Conservation (phyloP, 2,329 filamentous ascomycete species). For the Colletotrichum lentis region DNA sequence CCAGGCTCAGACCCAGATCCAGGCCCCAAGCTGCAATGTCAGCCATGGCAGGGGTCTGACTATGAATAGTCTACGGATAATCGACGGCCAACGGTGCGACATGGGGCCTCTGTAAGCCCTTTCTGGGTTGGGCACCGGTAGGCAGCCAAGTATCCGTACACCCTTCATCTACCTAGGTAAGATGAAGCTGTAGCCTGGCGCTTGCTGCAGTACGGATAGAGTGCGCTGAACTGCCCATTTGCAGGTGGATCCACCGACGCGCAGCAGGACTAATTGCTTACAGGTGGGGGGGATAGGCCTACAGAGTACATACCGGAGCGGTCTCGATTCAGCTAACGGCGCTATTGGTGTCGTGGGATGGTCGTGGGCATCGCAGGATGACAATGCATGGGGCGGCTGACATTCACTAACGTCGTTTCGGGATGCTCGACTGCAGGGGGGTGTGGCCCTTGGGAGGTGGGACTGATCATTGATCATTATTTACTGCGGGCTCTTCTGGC, state of each 20-base stretch:
- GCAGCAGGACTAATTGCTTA: slow-evolving; percentile 25
- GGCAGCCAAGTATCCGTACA: slow-evolving; percentile 17
- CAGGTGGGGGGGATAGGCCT: slow-evolving; percentile 23
- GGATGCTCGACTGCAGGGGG: slow-evolving; percentile 34
- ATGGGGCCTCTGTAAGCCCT: background rate
- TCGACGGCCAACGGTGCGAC: background rate
- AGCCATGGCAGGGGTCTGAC: background rate
- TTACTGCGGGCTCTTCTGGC: slow-evolving; percentile 2
- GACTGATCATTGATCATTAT: no score
- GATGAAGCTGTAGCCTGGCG: slow-evolving; percentile 7
- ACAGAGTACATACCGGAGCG: slow-evolving; percentile 15
- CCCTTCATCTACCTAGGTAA: no score
- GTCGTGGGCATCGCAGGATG: slow-evolving; percentile 30
- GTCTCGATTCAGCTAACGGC: slow-evolving; percentile 12
- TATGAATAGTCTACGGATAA: background rate
- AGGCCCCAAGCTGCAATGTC: no score
- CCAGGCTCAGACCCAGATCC: background rate
- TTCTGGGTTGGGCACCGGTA: slow-evolving; percentile 10
- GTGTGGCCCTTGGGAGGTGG: background rate
- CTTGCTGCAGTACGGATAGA: background rate
- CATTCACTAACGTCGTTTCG: slow-evolving; percentile 33
- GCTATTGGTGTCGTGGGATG: slow-evolving; percentile 26
- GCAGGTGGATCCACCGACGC: slow-evolving; percentile 8
- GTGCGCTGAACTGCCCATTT: slow-evolving; percentile 2
- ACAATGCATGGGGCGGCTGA: slow-evolving; percentile 30